These are phyloP conservation scores for Cryptosporidium canis DNA, from an alignment of 169 alveolate genomes.

Conservation along the genomic window DNA sequence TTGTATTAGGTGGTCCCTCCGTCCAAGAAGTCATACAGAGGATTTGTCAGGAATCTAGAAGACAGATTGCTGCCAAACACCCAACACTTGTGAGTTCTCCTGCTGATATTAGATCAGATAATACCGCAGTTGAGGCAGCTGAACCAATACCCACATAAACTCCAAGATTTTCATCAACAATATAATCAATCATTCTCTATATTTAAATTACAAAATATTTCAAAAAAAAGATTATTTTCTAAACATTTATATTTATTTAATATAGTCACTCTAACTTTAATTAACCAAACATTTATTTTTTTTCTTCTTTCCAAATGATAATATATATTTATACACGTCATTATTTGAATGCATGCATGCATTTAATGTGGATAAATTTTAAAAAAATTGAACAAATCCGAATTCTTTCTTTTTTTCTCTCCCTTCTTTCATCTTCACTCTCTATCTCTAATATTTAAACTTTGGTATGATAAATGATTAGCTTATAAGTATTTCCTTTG, in stretches of 20 bases:
- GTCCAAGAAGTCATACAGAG: background rate
- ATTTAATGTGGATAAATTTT: background rate
- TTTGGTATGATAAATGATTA: conserved; percentile 17
- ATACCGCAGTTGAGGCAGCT: background rate
- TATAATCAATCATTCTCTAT: background rate
- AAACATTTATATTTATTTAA: background rate
- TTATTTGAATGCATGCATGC: background rate
- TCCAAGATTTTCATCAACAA: background rate
- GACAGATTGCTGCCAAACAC: conserved; percentile 22
- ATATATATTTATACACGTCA: background rate
- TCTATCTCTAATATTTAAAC: background rate
- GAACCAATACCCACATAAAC: conserved; percentile 42
- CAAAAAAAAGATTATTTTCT: background rate
- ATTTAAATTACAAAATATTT: background rate
- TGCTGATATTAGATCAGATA: conserved; percentile 56
- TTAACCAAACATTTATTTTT: background rate
- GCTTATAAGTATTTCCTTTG: conserved; percentile 5
- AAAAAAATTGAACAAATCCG: background rate
- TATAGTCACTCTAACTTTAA: background rate
- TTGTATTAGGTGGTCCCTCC: background rate
- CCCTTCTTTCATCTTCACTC: too few species aligned
- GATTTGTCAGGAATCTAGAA: conserved; percentile 59
- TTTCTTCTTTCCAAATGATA: background rate
- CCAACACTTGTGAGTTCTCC: conserved; percentile 14
- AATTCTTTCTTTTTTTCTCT: background rate